Base-by-base conservation (phyloP, 2,329 filamentous ascomycete genomes). In the Pseudogymnoascus sp. region DNA sequence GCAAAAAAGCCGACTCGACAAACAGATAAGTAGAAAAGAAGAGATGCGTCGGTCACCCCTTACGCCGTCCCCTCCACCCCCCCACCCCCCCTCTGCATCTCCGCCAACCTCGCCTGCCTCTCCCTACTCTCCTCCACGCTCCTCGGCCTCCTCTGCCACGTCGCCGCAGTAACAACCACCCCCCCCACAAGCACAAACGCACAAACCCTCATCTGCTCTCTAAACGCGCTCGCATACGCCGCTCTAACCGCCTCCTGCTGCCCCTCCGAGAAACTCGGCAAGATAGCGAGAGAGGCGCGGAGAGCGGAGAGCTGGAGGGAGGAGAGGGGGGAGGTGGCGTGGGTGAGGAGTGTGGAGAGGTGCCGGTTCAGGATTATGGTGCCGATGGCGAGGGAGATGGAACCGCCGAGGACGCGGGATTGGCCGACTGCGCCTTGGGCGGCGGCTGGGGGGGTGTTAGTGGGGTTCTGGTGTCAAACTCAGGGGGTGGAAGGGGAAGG, bases 351-450 rank as follows among this genome's bases (percentile, higher is more conserved):
- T 72, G 68, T 3, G 21, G 12, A 3, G 42, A 51, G 42, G 42
- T 51, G 42, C 0, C 14, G 11, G 69, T 84, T 83, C 71, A 85
- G 81, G 10, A 87, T 77, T 14, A 85, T 79, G 16, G 82, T 85
- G 67, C 83, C 84, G 29, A 81, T 72, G 0, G 83, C 80, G 51
- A 87, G 76, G 1, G 84, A 85, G 34, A 87, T 76, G 45, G 81
- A 81, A 3, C 85, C 84, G 1, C 85, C 85, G 2, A 87, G 73
- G 0, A 86, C 81, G 14, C 85, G 79, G 2, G 81, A 79, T 71
- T 87, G 84, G 1, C 84, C 82, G 11, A 86, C 77, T 3, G 83
- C 80, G 0, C 84, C 85, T 67, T 86, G 83, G 0, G 82, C 83
- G 2, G 83, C 81, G 1, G 84, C 84, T 62, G 23, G 0, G 36